These are phyloP conservation scores for Alnus rubra DNA, from an alignment of 306 rosid genomes.

Conservation along the genomic window DNA sequence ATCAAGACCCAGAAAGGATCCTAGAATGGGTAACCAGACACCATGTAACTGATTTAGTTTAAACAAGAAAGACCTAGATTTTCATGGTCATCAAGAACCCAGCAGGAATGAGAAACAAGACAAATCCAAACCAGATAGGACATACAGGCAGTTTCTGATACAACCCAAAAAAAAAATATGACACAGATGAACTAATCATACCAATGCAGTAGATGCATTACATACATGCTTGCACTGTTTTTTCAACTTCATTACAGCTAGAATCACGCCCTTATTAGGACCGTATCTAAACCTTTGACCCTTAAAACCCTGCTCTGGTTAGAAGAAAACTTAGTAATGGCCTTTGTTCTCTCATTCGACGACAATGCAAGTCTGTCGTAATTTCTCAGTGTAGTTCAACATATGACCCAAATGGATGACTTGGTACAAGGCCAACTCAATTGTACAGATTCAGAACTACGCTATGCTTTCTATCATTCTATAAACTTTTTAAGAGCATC, in stretches of 20 bases:
- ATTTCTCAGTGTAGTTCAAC: neutral
- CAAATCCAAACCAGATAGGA: neutral
- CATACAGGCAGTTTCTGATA: neutral
- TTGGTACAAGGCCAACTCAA: neutral
- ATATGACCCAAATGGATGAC: neutral
- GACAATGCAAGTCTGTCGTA: neutral
- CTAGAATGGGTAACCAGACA: constrained; percentile 3
- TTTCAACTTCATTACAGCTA: neutral
- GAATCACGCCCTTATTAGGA: neutral
- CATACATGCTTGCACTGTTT: neutral
- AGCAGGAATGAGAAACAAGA: neutral
- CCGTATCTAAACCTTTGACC: neutral
- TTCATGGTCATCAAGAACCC: neutral
- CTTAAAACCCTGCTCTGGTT: neutral
- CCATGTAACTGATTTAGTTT: neutral
- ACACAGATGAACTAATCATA: no score
- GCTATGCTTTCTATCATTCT: neutral
- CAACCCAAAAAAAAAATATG: neutral
- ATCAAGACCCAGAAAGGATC: constrained; percentile 11
- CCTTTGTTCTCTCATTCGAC: neutral
- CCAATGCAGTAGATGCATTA: neutral
- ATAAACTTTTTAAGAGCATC: neutral
- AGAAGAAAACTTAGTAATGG: neutral
- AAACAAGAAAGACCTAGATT: neutral
- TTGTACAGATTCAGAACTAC: neutral